Conservation (phyloP, 305 asterid genomes). For the Fraxinus dipetala region DNA sequence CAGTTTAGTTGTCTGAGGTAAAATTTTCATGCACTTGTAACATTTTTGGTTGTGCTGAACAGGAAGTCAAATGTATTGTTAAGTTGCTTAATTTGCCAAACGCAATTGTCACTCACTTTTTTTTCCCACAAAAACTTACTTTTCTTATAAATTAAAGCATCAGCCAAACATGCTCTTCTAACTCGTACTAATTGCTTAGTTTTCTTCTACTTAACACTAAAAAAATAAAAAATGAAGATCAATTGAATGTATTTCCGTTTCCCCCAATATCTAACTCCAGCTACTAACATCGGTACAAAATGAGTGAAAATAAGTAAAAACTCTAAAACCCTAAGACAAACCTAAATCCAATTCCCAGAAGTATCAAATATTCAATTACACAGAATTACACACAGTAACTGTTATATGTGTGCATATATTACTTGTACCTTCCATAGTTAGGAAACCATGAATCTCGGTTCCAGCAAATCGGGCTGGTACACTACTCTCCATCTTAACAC, state of each 20-base stretch:
- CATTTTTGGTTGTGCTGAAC: background rate
- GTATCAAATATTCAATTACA: background rate
- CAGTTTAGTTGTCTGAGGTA: background rate
- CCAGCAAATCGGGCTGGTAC: constrained; percentile 34
- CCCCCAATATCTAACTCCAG: background rate
- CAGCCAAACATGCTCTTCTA: background rate
- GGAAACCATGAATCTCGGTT: constrained; percentile 64
- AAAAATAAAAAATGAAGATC: background rate
- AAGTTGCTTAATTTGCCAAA: background rate
- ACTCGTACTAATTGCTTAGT: background rate
- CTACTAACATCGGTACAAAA: constrained; percentile 1
- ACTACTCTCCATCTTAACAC: constrained; percentile 37
- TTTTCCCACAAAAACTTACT: background rate
- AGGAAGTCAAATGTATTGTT: background rate
- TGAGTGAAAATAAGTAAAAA: background rate
- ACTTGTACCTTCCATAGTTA: constrained; percentile 46
- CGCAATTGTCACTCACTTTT: background rate
- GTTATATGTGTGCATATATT: constrained; percentile 2
- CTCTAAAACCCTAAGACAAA: constrained; percentile 23
- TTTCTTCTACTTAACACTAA: background rate
- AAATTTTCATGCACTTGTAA: background rate
- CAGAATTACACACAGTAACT: background rate
- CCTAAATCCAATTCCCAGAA: constrained; percentile 9
- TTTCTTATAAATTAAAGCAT: background rate
- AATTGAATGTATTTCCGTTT: background rate